phyloP scores from a whole-genome alignment of 2,329 filamentous ascomycete genomes.

The Ophiostoma piceae region DNA sequence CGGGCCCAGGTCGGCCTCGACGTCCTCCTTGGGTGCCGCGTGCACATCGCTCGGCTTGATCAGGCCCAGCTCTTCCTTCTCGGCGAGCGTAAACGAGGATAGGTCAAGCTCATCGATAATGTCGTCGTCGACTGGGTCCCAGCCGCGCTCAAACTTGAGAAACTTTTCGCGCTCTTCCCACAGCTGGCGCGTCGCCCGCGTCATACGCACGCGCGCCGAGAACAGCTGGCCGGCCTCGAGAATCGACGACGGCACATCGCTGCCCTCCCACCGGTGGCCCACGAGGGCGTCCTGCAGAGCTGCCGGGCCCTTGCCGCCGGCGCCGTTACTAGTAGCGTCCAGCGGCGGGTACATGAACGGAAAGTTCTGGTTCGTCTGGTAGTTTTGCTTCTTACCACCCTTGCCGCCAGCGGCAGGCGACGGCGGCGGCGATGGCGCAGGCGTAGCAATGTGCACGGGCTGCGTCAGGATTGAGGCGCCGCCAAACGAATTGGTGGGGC shows the following conservation, averaged over 20 bases:
- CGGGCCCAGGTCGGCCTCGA: constrained; percentile 48
- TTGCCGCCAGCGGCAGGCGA: constrained; percentile 84
- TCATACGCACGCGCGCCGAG: constrained; percentile 83
- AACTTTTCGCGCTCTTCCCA: constrained; percentile 93
- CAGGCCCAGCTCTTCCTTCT: constrained; percentile 46
- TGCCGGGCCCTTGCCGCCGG: constrained; percentile 81
- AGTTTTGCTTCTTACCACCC: constrained; percentile 96
- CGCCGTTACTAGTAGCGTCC: constrained; percentile 80
- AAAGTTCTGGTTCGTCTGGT: constrained; percentile 98
- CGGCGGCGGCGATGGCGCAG: constrained; percentile 89
- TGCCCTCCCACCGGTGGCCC: constrained; percentile 85
- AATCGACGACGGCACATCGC: constrained; percentile 88
- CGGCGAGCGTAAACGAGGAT: constrained; percentile 36
- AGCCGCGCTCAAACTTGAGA: constrained; percentile 86
- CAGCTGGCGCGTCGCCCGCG: constrained; percentile 81
- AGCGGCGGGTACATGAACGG: constrained; percentile 95
- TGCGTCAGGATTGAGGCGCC: constrained; percentile 85
- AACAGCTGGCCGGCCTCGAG: constrained; percentile 92
- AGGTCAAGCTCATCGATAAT: constrained; percentile 39
- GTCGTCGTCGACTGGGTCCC: constrained; percentile 53
- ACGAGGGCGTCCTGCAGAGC: constrained; percentile 75
- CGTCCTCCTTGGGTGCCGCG: neutral
- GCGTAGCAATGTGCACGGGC: constrained; percentile 97
- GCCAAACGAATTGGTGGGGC: constrained; percentile 49
- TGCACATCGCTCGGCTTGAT: constrained; percentile 34